Base-by-base conservation (phyloP, 1,284 basidiomycete species). In the Gymnopus androsaceus region DNA sequence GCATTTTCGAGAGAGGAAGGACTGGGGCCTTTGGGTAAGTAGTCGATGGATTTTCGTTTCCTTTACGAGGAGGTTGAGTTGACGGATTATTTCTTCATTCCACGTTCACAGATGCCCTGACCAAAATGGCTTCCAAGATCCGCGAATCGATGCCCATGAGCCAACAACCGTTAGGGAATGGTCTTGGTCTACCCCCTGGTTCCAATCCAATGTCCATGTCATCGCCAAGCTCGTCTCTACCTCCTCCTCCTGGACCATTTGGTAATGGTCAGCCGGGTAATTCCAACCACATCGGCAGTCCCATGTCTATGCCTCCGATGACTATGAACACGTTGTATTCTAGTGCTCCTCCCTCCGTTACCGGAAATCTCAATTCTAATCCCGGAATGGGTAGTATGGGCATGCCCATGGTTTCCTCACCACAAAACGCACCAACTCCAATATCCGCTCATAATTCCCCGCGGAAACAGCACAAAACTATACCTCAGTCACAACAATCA, bases 21-120 rank as follows among this genome's bases (percentile, higher is more conserved):
- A 0, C 66, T 85, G 11, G 88, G 89, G 30, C 87, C 88, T 30
- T 67, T 81, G 63, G 84, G 88, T 91, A 69, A 64, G 80, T 75
- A 51, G 59, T 27, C 56, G 8, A 23, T 37, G 9, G n/a, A n/a
- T 28, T 37, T 40, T 28, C 57, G 54, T 55, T 23, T 54, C 42
- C 50, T 11, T 57, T 25, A n/a, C 17, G 15, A 6, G 25, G 36
- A 3, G 25, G 9, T 41, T 40, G 37, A 42, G 4, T n/a, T 58
- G 19, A 51, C 21, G 34, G 28, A 36, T 31, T 19, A 19, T 17
- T 42, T 19, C 21, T n/a, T 54, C 21, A 14, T 15, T 50, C 15
- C 15, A 28, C 19, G 15, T 44, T 45, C 57, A 17, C 54, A 81
- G 79, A 76, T 21, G 77, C 79, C 1, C 63, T 81, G 30, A 64